These are phyloP conservation scores for Leptographium flavum DNA, from an alignment of 2,329 filamentous ascomycete species.

Conservation along the genomic window DNA sequence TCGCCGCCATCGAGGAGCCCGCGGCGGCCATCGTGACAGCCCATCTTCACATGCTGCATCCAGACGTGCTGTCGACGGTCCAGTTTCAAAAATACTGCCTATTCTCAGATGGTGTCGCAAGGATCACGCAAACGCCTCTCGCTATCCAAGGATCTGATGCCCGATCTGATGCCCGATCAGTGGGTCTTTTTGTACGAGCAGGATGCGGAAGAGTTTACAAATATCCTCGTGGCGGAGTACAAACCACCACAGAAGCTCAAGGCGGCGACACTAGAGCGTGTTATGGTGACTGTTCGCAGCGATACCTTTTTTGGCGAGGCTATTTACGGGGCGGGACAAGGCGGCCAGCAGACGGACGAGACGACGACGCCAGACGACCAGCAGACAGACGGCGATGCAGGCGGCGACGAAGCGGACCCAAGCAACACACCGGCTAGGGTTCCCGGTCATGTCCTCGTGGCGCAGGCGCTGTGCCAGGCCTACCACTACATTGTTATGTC, in stretches of 20 bases:
- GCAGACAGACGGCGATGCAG: neutral
- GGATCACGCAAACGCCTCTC: neutral
- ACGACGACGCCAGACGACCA: neutral
- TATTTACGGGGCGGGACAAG: neutral
- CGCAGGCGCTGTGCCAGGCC: conserved; percentile 3
- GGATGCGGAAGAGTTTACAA: neutral
- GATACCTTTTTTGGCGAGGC: neutral
- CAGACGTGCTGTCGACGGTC: neutral
- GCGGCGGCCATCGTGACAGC: neutral
- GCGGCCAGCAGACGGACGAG: neutral
- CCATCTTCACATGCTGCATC: neutral
- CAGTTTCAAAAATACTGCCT: neutral
- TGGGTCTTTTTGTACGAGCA: neutral
- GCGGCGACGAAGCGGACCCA: neutral
- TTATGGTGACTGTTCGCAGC: neutral
- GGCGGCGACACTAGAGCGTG: neutral
- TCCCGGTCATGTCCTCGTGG: neutral
- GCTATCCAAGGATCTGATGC: neutral
- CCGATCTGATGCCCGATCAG: conserved; percentile 1
- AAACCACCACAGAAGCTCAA: conserved; percentile 3
- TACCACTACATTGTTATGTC: conserved; percentile 10
- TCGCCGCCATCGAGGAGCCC: neutral
- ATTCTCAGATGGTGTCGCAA: neutral
- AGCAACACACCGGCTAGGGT: neutral
- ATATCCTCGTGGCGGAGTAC: conserved; percentile 4